These are phyloP conservation scores for Trypanosoma boissoni DNA, from an alignment of 208 protist genomes.

Conservation along the genomic window DNA sequence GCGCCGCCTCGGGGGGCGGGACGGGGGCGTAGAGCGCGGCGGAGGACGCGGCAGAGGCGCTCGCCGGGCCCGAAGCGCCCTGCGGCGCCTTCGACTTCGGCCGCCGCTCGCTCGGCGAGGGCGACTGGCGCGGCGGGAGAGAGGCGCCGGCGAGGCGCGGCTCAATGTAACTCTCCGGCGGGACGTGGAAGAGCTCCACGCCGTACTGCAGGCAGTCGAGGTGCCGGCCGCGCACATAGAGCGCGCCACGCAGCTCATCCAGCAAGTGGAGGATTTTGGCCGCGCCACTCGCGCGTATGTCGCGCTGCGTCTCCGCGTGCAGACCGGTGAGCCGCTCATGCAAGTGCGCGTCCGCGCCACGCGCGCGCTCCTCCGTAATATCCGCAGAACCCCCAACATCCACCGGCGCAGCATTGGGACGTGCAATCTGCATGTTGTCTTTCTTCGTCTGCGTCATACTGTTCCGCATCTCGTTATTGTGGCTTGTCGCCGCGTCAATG, in stretches of 20 bases:
- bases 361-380: constrained; percentile 22
- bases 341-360: constrained; percentile 29
- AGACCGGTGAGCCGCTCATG: constrained; percentile 28
- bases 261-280: constrained; percentile 45
- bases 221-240: constrained; percentile 63
- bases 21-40: constrained; percentile 12
- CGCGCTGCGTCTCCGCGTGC: constrained; percentile 35
- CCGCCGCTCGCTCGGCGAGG: not conserved
- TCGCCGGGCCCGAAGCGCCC: constrained; percentile 14
- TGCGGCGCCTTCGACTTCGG: constrained; percentile 4
- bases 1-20: constrained; percentile 33
- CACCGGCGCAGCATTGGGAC: constrained; percentile 7
- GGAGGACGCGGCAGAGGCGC: constrained; percentile 9
- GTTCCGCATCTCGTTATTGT: no score
- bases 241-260: constrained; percentile 52
- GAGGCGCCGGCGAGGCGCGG: constrained; percentile 17
- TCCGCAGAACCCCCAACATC: not conserved
- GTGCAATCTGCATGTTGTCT: no score
- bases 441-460: no score
- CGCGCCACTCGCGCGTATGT: constrained; percentile 38
- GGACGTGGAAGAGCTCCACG: constrained; percentile 58
- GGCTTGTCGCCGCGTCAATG: constrained; percentile 3
- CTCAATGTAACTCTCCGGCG: constrained; percentile 65
- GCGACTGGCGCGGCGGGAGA: not conserved
- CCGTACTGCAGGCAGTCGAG: constrained; percentile 57